These are phyloP conservation scores for Suhomyces kilbournensis DNA, from an alignment of 805 yeast species.

Conservation along the genomic window DNA sequence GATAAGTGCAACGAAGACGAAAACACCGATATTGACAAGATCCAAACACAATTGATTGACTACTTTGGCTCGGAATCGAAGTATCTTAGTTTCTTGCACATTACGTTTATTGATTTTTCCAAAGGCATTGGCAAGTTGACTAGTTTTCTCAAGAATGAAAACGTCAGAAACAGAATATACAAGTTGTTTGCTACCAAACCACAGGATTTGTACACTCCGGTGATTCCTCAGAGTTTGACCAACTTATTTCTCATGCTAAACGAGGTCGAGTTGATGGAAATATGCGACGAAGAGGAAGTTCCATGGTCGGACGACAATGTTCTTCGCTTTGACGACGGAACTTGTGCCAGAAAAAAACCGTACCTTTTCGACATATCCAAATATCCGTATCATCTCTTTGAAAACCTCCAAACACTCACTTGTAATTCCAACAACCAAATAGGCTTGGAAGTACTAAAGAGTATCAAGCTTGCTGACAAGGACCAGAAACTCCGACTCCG, in stretches of 20 bases:
- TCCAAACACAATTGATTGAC: constrained; percentile 24
- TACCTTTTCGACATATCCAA: constrained; percentile 4
- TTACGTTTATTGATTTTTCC: constrained; percentile 28
- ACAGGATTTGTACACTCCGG: constrained; percentile 23
- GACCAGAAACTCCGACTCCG: constrained; percentile 23
- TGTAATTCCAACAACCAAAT: constrained; percentile 31
- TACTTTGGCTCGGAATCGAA: constrained; percentile 23
- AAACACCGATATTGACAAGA: constrained; percentile 8
- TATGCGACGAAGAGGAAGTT: not conserved
- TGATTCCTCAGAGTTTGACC: constrained; percentile 24
- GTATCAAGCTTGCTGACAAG: constrained; percentile 17
- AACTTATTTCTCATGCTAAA: constrained; percentile 31
- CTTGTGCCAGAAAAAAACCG: not conserved
- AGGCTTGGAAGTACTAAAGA: constrained; percentile 26
- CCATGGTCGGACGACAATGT: not conserved
- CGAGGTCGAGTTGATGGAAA: constrained; percentile 25
- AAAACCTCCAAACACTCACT: constrained; percentile 24
- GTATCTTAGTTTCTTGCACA: constrained; percentile 29
- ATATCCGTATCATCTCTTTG: not conserved
- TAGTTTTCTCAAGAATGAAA: constrained; percentile 19
- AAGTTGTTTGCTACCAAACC: constrained; percentile 28
- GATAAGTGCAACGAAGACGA: constrained; percentile 26
- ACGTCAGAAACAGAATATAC: constrained; percentile 25
- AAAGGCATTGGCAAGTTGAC: constrained; percentile 24
- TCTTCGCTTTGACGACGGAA: constrained; percentile 1